A percentile compares a stretch with the other conserved stretches of the same genome.
These are phyloP conservation scores for Funneliformis caledonium DNA, from an alignment of 371 early-diverging fungal genomes.

Conservation along the genomic window DNA sequence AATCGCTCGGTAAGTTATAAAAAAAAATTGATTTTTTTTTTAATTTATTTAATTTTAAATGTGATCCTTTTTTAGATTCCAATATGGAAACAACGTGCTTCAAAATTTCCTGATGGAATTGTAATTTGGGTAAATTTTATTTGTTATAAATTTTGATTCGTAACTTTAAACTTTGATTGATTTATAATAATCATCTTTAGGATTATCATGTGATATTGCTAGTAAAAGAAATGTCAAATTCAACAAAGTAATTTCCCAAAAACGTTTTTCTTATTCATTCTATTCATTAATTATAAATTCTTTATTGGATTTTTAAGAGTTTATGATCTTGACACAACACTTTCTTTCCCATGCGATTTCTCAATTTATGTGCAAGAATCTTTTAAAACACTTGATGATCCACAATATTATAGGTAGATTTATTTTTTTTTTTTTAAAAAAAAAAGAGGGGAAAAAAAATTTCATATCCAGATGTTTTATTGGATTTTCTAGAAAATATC, in stretches of 20 bases:
- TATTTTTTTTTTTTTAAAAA: not conserved
- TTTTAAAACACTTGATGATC: not conserved
- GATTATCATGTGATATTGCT: constrained; percentile 39
- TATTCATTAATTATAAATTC: not conserved
- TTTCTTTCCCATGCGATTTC: constrained; percentile 30
- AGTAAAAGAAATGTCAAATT: not conserved
- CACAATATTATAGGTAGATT: constrained; percentile 21
- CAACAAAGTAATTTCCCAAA: not conserved
- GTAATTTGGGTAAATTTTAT: constrained; percentile 23
- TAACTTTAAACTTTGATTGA: not conserved
- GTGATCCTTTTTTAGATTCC: constrained; percentile 1
- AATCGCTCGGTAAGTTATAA: not conserved
- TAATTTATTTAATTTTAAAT: not conserved
- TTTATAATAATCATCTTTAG: not conserved
- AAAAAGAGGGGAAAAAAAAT: not conserved
- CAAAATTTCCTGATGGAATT: not conserved
- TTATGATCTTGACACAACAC: constrained; percentile 33
- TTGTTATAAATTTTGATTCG: not conserved
- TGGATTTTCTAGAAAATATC: constrained; percentile 6
- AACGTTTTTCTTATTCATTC: not conserved
- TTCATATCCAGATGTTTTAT: not conserved
- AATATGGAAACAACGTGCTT: constrained; percentile 5
- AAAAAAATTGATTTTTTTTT: not conserved
- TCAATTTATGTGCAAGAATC: constrained; percentile 19
- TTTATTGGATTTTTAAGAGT: not conserved